These are phyloP conservation scores for Talaromyces sp. DNA, from an alignment of 2,329 filamentous ascomycete species.

Conservation along the genomic window DNA sequence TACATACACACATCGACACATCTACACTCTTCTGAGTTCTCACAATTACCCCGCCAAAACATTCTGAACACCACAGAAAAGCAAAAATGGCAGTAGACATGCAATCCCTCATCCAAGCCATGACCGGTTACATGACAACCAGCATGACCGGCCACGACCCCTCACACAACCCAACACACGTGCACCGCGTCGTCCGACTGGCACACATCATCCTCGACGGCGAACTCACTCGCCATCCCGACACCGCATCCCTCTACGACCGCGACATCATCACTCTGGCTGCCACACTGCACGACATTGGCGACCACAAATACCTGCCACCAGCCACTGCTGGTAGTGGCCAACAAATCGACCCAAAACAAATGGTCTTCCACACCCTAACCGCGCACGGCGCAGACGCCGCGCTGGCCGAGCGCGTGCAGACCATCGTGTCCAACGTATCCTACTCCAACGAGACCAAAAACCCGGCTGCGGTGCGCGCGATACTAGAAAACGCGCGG, in stretches of 20 bases:
- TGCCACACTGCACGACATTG: conserved; percentile 80
- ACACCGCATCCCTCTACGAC: conserved; percentile 36
- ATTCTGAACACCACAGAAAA: not conserved
- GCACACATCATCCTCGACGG: conserved; percentile 58
- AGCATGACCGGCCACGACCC: conserved; percentile 74
- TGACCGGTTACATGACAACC: conserved; percentile 58
- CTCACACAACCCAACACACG: conserved; percentile 83
- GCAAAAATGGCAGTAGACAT: not conserved
- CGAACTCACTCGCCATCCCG: conserved; percentile 33
- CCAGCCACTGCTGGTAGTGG: conserved; percentile 16
- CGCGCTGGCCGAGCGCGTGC: conserved; percentile 59
- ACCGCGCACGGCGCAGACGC: conserved; percentile 45
- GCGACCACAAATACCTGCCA: conserved; percentile 74
- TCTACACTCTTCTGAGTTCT: not conserved
- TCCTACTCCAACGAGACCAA: conserved; percentile 67
- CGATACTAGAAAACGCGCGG: conserved; percentile 48
- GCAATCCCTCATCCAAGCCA: conserved; percentile 47
- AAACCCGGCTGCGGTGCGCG: conserved; percentile 55
- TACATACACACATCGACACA: not conserved
- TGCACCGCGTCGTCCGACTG: conserved; percentile 70
- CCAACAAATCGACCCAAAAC: conserved; percentile 18
- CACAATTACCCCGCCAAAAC: not conserved
- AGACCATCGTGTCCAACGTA: conserved; percentile 68
- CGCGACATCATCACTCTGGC: conserved; percentile 58
- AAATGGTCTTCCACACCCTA: conserved; percentile 24